These are phyloP conservation scores for Leccinum fallax DNA, from an alignment of 1,284 basidiomycete genomes.

Conservation along the genomic window DNA sequence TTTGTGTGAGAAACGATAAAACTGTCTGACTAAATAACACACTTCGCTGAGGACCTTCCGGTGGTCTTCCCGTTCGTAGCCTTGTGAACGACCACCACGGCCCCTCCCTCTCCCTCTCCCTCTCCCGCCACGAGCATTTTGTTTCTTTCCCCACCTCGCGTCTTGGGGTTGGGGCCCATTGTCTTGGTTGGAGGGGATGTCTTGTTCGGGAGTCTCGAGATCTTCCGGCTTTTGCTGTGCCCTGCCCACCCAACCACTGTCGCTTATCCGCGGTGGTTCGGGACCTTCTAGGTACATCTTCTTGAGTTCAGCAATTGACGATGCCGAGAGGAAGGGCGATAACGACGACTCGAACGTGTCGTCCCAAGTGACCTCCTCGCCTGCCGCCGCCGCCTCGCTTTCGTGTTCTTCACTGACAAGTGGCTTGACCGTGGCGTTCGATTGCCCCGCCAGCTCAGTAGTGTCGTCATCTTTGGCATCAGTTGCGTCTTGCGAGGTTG, in stretches of 20 bases:
- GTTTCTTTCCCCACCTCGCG: slow-evolving; percentile 41
- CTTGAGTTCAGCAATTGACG: slow-evolving; percentile 65
- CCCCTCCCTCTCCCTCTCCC: slow-evolving; percentile 45
- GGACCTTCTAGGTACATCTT: slow-evolving; percentile 76
- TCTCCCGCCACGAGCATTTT: slow-evolving; percentile 49
- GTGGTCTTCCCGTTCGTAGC: slow-evolving; percentile 54
- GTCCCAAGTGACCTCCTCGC: slow-evolving; percentile 58
- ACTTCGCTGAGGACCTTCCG: slow-evolving; percentile 83
- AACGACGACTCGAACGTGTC: slow-evolving; percentile 59
- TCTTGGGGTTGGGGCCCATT: slow-evolving; percentile 33
- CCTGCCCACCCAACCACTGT: slow-evolving; percentile 67
- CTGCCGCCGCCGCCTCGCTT: slow-evolving; percentile 3
- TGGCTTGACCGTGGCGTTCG: background rate
- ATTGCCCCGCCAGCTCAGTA: slow-evolving; percentile 5
- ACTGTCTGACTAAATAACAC: slow-evolving; percentile 35
- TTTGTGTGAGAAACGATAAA: slow-evolving; percentile 22
- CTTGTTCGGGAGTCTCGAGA: slow-evolving; percentile 21
- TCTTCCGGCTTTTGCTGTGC: slow-evolving; percentile 37
- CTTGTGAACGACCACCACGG: slow-evolving; percentile 41
- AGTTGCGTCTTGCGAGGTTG: slow-evolving; percentile 1
- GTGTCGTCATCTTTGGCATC: slow-evolving; percentile 1
- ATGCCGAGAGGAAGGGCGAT: slow-evolving; percentile 62
- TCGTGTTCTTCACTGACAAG: slow-evolving; percentile 9
- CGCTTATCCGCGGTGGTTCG: slow-evolving; percentile 65
- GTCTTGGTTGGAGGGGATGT: slow-evolving; percentile 21